A percentile compares a stretch with the other conserved stretches of the same genome.
Conservation (phyloP, 192 early-diverging fungal genomes). For the Podila horticola region DNA sequence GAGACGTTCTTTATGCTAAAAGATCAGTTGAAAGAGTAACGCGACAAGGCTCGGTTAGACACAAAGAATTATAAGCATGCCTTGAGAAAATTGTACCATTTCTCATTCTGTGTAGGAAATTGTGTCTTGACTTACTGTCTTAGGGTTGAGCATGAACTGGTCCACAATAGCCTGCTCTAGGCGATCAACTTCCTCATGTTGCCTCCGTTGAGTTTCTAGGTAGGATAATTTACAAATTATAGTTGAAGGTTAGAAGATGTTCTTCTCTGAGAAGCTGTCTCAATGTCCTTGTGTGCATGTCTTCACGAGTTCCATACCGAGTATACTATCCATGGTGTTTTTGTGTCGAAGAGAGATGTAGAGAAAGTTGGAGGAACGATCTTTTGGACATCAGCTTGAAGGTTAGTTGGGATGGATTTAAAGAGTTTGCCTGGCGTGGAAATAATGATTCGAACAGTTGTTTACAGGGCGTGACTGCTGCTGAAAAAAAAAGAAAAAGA, state of each 20-base stretch:
- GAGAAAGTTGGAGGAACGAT: too few species aligned
- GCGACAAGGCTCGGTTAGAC: not conserved
- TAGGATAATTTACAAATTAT: not conserved
- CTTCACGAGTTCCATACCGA: constrained; percentile 17
- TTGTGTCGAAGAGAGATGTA: too few species aligned
- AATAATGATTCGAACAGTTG: too few species aligned
- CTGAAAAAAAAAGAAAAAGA: not conserved
- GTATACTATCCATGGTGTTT: constrained; percentile 36
- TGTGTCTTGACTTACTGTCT: constrained; percentile 57
- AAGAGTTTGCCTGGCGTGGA: too few species aligned
- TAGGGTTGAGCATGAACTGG: constrained; percentile 79
- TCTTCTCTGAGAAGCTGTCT: not conserved
- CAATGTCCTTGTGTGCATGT: not conserved
- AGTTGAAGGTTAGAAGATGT: not conserved
- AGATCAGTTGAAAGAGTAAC: not conserved
- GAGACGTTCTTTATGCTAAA: constrained; percentile 81
- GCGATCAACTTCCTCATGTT: constrained; percentile 93
- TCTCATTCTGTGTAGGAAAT: not conserved
- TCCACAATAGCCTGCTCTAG: constrained; percentile 89
- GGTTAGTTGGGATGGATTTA: too few species aligned
- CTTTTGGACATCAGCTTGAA: too few species aligned
- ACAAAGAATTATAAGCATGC: not conserved
- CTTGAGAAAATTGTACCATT: too few species aligned
- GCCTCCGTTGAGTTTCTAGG: constrained; percentile 58
- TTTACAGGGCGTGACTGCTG: not conserved